Conservation (phyloP, 2,329 filamentous ascomycete genomes). For the Trichothecium roseum region DNA sequence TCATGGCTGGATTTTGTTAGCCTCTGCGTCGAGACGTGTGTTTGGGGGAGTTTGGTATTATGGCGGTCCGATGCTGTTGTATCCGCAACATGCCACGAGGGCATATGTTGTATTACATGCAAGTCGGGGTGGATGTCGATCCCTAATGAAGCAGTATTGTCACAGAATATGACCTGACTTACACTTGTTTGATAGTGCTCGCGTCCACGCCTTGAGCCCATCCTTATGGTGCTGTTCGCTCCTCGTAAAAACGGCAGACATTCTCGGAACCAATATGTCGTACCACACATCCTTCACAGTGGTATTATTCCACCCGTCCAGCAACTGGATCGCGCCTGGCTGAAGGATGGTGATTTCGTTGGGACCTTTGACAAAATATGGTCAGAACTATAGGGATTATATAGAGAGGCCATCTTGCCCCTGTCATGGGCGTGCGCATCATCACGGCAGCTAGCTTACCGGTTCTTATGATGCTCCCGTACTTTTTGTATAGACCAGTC, state of each 20-base stretch:
- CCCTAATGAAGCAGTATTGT: no score
- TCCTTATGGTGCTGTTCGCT: conserved; percentile 1
- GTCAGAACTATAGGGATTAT: background rate
- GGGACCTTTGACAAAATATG: background rate
- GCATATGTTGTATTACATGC: no score
- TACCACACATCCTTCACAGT: background rate
- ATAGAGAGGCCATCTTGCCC: no score
- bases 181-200: background rate
- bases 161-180: background rate
- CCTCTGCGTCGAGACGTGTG: no score
- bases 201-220: background rate
- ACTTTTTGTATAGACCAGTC: background rate
- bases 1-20: no score
- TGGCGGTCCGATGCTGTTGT: no score
- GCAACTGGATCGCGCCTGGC: background rate
- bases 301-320: background rate
- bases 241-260: background rate
- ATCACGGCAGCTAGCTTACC: background rate
- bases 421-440: no score
- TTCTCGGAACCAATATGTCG: background rate
- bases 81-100: no score
- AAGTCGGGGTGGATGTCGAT: no score
- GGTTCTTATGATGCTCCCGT: background rate
- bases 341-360: conserved; percentile 1
- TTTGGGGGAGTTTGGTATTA: no score